Evolutionary conservation across 2,329 filamentous ascomycete species (phyloP), one percentile per base, ranked within the genome.

Genomic region (Thielaviopsis cerberus): DNA sequence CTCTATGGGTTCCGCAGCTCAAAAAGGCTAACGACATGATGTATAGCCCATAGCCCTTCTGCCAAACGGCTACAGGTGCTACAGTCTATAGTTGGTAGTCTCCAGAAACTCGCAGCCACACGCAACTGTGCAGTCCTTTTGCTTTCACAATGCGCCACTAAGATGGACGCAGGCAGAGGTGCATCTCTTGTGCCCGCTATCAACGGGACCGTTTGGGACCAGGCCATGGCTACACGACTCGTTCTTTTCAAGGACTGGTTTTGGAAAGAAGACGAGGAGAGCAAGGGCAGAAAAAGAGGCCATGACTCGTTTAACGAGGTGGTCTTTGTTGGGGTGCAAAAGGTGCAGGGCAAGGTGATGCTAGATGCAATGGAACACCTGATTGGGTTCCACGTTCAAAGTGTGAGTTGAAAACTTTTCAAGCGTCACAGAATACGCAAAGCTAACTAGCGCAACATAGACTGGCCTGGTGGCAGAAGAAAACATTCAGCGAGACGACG

Each of bases 141-240:
- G 22, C 76, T 89, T 54, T 88, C 83, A 41, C 89, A 94, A 67
- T 88, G 85, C 60, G 85, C 83, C 50, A 94, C 88, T n/a, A 85
- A 83, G 63, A 83, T 94, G 71, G 82, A 85, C 62, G 74, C 75
- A 3, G 82, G 78, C 62, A 76, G 72, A 63, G 78, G 75, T 63
- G 85, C 89, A 15, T 78, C 83, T 11, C 73, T 97, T 54, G 78
- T 83, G 57, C 85, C 89, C 17, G 81, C 87, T 48, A 76, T 96
- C 62, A 84, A 84, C 59, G 82, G 85, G 15, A 76, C 75, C 22
- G 80, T 85, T 50, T 96, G 90, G 90, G 89, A 95, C 61, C 81
- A 80, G 62, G 84, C 82, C 30, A 73, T 95, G 41, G 79, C 81
- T 61, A 86, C 81, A 50, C 77, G 88, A 57, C 68, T 95, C 61